A percentile compares a stretch with the other conserved stretches of the same genome.
Conservation (phyloP, 495 filamentous ascomycete genomes). For the Neurospora hispaniola region DNA sequence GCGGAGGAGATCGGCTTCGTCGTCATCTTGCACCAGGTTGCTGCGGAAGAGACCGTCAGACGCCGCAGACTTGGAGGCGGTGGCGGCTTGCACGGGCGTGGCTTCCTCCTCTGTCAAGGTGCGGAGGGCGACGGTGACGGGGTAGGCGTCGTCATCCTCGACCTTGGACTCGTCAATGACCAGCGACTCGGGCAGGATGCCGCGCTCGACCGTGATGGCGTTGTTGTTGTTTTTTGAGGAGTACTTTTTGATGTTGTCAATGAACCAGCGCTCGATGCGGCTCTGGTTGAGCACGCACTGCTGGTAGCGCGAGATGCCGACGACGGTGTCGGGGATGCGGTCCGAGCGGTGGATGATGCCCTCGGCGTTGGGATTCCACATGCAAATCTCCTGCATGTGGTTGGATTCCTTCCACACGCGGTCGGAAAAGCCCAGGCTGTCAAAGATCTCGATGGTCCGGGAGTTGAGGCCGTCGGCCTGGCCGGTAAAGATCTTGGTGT, state of each 20-base stretch:
- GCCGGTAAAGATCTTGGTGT: slow-evolving; percentile 18
- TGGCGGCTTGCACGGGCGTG: slow-evolving; percentile 28
- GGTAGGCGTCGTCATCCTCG: slow-evolving; percentile 41
- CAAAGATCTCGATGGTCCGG: slow-evolving; percentile 55
- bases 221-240: slow-evolving; percentile 12
- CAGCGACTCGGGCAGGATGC: slow-evolving; percentile 38
- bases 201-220: slow-evolving; percentile 41
- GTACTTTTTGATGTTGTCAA: slow-evolving; percentile 37
- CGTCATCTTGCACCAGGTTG: slow-evolving; percentile 43
- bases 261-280: slow-evolving; percentile 45
- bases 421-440: slow-evolving; percentile 55
- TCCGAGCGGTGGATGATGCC: slow-evolving; percentile 44
- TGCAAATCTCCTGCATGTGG: slow-evolving; percentile 37
- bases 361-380: slow-evolving; percentile 38
- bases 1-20: slow-evolving; percentile 31
- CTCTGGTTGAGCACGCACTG: slow-evolving; percentile 47
- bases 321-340: slow-evolving; percentile 41
- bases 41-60: slow-evolving; percentile 40
- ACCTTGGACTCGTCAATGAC: slow-evolving; percentile 34
- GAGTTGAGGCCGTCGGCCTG: slow-evolving; percentile 20
- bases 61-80: slow-evolving; percentile 13
- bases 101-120: slow-evolving; percentile 36
- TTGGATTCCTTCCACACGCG: slow-evolving; percentile 49
- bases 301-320: slow-evolving; percentile 41
- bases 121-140: slow-evolving; percentile 39